phyloP scores from a whole-genome alignment of 495 filamentous ascomycete genomes.

The Articulospora tetracladia region DNA sequence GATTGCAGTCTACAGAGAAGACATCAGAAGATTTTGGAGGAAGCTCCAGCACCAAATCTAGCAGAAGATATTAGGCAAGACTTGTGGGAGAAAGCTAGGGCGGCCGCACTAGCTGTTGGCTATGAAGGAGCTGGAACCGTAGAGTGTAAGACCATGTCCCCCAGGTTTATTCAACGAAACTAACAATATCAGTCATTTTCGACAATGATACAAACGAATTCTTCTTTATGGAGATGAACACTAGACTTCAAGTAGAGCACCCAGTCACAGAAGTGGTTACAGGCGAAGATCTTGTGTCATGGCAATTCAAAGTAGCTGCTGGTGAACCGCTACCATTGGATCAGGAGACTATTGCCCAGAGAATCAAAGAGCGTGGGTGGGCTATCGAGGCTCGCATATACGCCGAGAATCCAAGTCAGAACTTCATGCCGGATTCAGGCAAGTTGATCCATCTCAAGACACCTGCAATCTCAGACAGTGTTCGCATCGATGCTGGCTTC shows the following conservation, averaged over 20 bases:
- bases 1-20: conserved; percentile 85
- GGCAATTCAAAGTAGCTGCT: conserved; percentile 92
- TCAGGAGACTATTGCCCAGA: conserved; percentile 74
- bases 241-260: conserved; percentile 92
- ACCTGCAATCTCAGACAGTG: conserved; percentile 61
- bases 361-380: conserved; percentile 72
- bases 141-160: conserved; percentile 50
- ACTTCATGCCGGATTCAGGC: conserved; percentile 95
- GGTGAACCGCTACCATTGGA: conserved; percentile 82
- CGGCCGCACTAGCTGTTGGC: conserved; percentile 84
- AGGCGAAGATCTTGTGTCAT: conserved; percentile 89
- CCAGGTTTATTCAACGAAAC: not conserved
- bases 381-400: conserved; percentile 97
- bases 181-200: conserved; percentile 55
- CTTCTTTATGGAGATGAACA: conserved; percentile 99
- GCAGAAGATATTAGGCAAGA: conserved; percentile 76
- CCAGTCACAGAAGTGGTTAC: conserved; percentile 97
- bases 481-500: conserved; percentile 92
- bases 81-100: conserved; percentile 89
- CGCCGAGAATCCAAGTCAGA: conserved; percentile 85
- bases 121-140: conserved; percentile 97
- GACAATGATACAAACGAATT: conserved; percentile 92
- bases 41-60: conserved; percentile 88
- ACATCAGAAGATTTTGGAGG: conserved; percentile 97
- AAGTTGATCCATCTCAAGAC: conserved; percentile 76